Evolutionary conservation across 345 rosid genomes (phyloP), one percentile per base, ranked within the genome.

Genomic region (Isatis tinctoria): DNA sequence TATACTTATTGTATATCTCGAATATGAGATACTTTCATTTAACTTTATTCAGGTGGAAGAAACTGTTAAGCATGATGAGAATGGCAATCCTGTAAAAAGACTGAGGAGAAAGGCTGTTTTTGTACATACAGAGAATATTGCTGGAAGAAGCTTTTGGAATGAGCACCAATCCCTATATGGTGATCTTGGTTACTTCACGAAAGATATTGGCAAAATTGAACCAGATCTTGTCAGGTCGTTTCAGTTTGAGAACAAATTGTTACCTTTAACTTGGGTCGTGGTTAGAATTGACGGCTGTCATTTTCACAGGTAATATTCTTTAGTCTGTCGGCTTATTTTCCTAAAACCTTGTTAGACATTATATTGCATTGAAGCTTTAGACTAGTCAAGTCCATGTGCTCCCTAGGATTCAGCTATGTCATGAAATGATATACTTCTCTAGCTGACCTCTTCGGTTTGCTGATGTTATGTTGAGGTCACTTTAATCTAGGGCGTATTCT

Each of bases 281-380:
- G 73, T 94, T 65, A 85, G 98, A 76, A 86, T 91, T 74, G 98
- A 93, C 75, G 98, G 98, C 69, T 89, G 94, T 74, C 96, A 93
- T 76, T 93, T 93, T 83, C 98, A 93, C 87, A 86, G 96, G 97
- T 89, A 81, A 83, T 12, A 11, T 30, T 49, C 56, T 60, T n/a
- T 68, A 24, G 18, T 35, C 11, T 58, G 17, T n/a, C 27, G 3
- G 5, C 57, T 57, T 49, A 10, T 10, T 27, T 37, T 74, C 65
- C 0, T 24, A 11, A 1, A 43, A 18, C 11, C 4, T 64, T 72
- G 41, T 63, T 17, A 14, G 26, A 13, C 11, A 12, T 11, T 49
- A 10, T 20, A 40, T 18, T 63, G 26, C 70, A 53, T 17, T 30
- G 57, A 16, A 56, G 36, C 67, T 40, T 22, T 33, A 65, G 49